Conservation (phyloP, 2,329 filamentous ascomycete species). For the Paraphaeosphaeria minitans region DNA sequence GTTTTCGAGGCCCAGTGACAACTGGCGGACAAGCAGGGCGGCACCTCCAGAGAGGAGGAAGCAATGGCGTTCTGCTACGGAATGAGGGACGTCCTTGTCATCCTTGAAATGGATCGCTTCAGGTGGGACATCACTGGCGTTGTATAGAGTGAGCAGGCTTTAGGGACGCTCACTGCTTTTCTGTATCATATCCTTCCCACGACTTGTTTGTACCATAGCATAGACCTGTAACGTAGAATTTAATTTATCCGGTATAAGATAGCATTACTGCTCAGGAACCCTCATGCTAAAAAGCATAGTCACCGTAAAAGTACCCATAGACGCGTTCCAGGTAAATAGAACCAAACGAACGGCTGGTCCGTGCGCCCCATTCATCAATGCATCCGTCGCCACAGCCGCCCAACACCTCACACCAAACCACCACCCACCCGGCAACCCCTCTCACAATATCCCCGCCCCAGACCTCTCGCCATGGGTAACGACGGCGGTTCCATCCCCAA, state of each 20-base stretch:
- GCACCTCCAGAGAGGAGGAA: constrained; percentile 23
- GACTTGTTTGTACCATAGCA: constrained; percentile 4
- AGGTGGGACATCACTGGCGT: neutral
- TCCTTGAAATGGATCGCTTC: constrained; percentile 7
- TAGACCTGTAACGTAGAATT: neutral
- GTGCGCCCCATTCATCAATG: neutral
- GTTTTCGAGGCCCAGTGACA: neutral
- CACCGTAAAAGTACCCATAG: neutral
- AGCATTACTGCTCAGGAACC: neutral
- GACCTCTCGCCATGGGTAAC: constrained; percentile 75
- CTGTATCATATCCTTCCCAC: neutral
- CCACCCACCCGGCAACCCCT: constrained; percentile 10
- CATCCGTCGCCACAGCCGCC: neutral
- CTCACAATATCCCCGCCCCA: neutral
- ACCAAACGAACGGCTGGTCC: constrained; percentile 1
- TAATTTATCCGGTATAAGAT: neutral
- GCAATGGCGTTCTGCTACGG: constrained; percentile 14
- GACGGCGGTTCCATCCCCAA: constrained; percentile 96
- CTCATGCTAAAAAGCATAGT: neutral
- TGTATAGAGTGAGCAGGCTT: neutral
- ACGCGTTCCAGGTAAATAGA: neutral
- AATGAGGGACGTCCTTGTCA: constrained; percentile 7
- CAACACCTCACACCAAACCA: neutral
- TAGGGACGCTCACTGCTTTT: neutral
- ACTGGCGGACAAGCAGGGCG: constrained; percentile 23